A percentile compares a stretch with the other conserved stretches of the same genome.
These are phyloP conservation scores for Boletus smithii DNA, from an alignment of 1,284 basidiomycete genomes.

Conservation along the genomic window DNA sequence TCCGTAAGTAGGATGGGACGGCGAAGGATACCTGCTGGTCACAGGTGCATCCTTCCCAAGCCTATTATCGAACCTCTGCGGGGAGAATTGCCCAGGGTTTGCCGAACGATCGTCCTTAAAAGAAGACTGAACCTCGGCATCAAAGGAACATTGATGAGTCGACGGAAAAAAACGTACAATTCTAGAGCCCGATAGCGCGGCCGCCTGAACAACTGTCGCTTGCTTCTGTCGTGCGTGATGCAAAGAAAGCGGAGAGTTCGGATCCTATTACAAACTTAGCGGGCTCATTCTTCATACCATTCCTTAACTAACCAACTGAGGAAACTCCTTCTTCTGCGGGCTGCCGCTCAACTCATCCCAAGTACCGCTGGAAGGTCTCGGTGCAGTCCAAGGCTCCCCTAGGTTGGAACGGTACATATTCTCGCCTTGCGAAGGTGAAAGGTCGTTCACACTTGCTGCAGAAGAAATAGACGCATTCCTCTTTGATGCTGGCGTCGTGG, in stretches of 20 bases:
- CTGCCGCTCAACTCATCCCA: constrained; percentile 60
- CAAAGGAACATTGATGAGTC: constrained; percentile 8
- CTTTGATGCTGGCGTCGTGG: constrained; percentile 46
- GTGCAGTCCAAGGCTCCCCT: constrained; percentile 52
- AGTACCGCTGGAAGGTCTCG: constrained; percentile 50
- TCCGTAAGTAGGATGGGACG: constrained; percentile 41
- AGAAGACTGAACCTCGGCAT: constrained; percentile 18
- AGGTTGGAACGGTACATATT: constrained; percentile 44
- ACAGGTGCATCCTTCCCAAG: constrained; percentile 41
- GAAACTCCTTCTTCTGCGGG: constrained; percentile 49
- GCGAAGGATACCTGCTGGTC: constrained; percentile 44
- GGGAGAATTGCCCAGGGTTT: constrained; percentile 50
- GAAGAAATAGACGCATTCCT: constrained; percentile 65
- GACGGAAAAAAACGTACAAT: constrained; percentile 36
- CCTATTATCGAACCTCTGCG: constrained; percentile 50
- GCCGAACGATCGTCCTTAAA: constrained; percentile 49
- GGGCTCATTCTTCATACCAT: constrained; percentile 4
- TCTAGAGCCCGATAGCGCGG: constrained; percentile 40
- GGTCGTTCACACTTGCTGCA: constrained; percentile 49
- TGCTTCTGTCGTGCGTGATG: constrained; percentile 52
- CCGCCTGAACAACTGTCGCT: constrained; percentile 39
- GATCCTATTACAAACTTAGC: constrained; percentile 32
- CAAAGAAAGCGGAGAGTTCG: constrained; percentile 37
- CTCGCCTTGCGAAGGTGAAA: constrained; percentile 48
- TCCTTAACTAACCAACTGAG: constrained; percentile 41